Base-by-base conservation (phyloP, 163 green algal species). In the Scenedesmus sp. region DNA sequence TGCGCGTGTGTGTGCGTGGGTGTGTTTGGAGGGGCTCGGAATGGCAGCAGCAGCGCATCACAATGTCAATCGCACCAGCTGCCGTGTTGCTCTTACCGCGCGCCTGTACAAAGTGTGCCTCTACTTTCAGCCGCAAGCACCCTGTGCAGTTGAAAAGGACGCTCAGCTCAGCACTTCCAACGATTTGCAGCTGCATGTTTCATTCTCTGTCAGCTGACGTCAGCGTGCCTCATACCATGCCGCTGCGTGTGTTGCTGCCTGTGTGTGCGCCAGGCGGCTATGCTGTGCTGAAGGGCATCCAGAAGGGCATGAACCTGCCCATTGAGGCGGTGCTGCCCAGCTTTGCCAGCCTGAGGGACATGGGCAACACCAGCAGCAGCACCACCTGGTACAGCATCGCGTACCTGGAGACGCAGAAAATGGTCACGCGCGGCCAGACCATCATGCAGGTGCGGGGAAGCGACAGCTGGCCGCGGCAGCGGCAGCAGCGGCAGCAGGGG, bases 231-330 rank as follows among this genome's bases (percentile, higher is more conserved):
- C 34, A 46, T 46, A 46, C 34, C 34, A 46, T 79, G 23, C 23
- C 52, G 4, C 12, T 79, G 70, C 5, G 3, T n/a, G 70, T 13
- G 23, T 5, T 76, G 66, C 74, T 55, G n/a, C 26, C n/a, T 10
- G n/a, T 16, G 3, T 76, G 23, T 70, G 54, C 55, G 4, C 15
- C 87, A 91, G 89, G 89, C 76, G 89, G 95, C 60, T 96, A 96
- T 88, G 95, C 95, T 23, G 95, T 96, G 87, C 90, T 96, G 26
- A 96, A 96, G 88, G 94, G 94, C 7, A 94, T 96, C 79, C 94
- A 95, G 91, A 85, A 93, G 76, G 92, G 88, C 54, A 93, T 96
- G 64, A 89, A 87, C 52, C 94, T 96, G 89, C 94, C 95, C 13
- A 57, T 86, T 16, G 74, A 91, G 23, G 77, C 57, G 56, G 94